Evolutionary conservation across 805 yeast genomes (phyloP).

Genomic region (Wickerhamiella dianesei): DNA sequence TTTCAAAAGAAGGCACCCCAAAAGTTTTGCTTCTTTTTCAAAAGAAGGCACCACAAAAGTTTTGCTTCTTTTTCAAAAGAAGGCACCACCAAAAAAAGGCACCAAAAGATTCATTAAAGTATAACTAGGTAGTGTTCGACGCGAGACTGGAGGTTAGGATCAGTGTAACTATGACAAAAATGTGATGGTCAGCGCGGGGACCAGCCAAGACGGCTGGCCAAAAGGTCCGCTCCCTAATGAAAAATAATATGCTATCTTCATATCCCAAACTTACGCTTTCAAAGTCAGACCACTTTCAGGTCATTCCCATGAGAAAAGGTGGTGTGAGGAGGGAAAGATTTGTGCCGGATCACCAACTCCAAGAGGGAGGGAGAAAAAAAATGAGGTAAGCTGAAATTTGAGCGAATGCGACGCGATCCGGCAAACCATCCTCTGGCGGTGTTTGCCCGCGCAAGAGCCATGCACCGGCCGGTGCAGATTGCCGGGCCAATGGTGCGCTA

Average conservation of each 20-base stretch:
- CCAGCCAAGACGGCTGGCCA: slow-evolving; percentile 8
- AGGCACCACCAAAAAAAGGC: neutral
- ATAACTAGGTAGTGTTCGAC: neutral
- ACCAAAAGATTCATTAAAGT: neutral
- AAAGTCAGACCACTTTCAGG: no score
- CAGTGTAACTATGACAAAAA: slow-evolving; percentile 15
- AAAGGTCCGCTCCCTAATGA: slow-evolving; percentile 7
- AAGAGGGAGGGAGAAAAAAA: neutral
- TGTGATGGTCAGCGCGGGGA: slow-evolving; percentile 9
- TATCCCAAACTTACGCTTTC: slow-evolving; percentile 12
- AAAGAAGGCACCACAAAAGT: no score
- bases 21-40: no score
- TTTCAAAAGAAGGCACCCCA: no score
- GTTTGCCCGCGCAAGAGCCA: slow-evolving; percentile 33
- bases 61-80: no score
- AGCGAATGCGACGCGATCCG: slow-evolving; percentile 25
- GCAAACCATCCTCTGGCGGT: slow-evolving; percentile 42
- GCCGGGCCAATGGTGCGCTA: slow-evolving; percentile 97
- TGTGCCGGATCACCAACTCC: no score
- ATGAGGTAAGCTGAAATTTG: neutral
- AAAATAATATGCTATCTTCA: slow-evolving; percentile 10
- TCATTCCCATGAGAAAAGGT: no score
- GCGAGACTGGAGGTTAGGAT: slow-evolving; percentile 9
- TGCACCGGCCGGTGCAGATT: slow-evolving; percentile 44
- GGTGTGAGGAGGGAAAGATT: no score